Evolutionary conservation across 1,139 yeast species (phyloP).

Genomic region (Suhomyces chickasaworum): DNA sequence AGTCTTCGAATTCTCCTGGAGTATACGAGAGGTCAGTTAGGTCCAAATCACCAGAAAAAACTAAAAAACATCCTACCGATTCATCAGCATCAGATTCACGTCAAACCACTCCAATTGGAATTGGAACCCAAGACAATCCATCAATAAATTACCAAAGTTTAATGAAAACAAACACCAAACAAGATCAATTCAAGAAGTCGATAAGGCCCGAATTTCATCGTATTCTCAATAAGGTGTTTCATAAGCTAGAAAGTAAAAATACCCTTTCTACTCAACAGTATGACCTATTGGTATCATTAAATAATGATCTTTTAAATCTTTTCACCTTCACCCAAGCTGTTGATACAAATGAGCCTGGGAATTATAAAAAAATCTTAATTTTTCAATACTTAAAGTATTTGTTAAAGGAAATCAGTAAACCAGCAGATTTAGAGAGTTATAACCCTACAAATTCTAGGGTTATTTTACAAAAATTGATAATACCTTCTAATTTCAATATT

Average conservation of each 20-base stretch:
- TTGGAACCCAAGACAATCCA: constrained; percentile 1
- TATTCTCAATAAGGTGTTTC: constrained; percentile 38
- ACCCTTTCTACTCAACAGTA: constrained; percentile 39
- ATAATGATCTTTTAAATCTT: constrained; percentile 32
- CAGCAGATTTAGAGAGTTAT: constrained; percentile 7
- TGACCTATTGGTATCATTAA: constrained; percentile 36
- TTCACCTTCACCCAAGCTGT: constrained; percentile 27
- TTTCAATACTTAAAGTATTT: constrained; percentile 47
- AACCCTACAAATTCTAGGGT: constrained; percentile 19
- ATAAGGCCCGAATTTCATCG: constrained; percentile 35
- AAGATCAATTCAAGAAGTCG: constrained; percentile 28
- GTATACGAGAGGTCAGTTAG: neutral
- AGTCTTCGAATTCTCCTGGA: constrained; percentile 21
- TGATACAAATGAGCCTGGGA: constrained; percentile 20
- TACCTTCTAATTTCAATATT: constrained; percentile 37
- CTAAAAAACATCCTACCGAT: neutral
- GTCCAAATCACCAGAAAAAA: constrained; percentile 1
- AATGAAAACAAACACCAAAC: constrained; percentile 20
- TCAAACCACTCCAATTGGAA: neutral
- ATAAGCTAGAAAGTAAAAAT: constrained; percentile 37
- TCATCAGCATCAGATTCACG: neutral
- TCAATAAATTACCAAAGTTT: constrained; percentile 13
- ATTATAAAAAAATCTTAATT: constrained; percentile 31
- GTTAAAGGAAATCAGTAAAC: constrained; percentile 39
- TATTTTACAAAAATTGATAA: constrained; percentile 32